A percentile compares a stretch with the other conserved stretches of the same genome.
Evolutionary conservation across 2,329 filamentous ascomycete species (phyloP).

Genomic region (Huntiella omanensis): DNA sequence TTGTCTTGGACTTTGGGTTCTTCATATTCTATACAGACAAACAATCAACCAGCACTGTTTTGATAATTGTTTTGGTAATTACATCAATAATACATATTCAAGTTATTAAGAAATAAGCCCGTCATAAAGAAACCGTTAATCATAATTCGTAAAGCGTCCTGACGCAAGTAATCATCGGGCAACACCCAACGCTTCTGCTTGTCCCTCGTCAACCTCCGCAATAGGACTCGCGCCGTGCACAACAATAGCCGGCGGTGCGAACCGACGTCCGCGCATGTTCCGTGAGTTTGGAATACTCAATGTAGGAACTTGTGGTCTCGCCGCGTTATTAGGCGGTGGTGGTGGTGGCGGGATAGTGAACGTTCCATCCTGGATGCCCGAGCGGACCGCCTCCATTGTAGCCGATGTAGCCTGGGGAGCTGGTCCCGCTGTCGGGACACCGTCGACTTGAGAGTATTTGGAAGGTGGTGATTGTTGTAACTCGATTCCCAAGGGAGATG

Average conservation of each 20-base stretch:
- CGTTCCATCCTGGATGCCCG: slow-evolving; percentile 4
- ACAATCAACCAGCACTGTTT: too few species aligned
- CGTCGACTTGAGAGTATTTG: background rate
- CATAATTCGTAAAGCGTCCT: background rate
- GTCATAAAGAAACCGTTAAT: background rate
- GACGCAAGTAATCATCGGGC: too few species aligned
- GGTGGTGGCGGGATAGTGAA: slow-evolving; percentile 15
- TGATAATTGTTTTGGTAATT: too few species aligned
- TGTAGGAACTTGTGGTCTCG: slow-evolving; percentile 16
- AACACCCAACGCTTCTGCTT: background rate
- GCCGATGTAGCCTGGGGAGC: background rate
- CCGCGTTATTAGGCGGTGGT: slow-evolving; percentile 12
- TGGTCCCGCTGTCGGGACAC: background rate
- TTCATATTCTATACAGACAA: too few species aligned
- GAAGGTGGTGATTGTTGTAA: background rate
- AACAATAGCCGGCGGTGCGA: slow-evolving; percentile 20
- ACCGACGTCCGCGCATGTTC: slow-evolving; percentile 22
- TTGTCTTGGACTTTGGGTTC: too few species aligned
- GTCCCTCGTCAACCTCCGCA: slow-evolving; percentile 13
- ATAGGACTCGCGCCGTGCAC: slow-evolving; percentile 16
- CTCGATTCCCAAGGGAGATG: background rate
- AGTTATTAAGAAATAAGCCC: background rate
- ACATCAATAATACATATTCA: background rate
- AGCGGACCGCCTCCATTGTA: slow-evolving; percentile 1
- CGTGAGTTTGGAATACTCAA: slow-evolving; percentile 22